Base-by-base conservation (phyloP, 2,329 filamentous ascomycete species). In the Colletotrichum sp. region DNA sequence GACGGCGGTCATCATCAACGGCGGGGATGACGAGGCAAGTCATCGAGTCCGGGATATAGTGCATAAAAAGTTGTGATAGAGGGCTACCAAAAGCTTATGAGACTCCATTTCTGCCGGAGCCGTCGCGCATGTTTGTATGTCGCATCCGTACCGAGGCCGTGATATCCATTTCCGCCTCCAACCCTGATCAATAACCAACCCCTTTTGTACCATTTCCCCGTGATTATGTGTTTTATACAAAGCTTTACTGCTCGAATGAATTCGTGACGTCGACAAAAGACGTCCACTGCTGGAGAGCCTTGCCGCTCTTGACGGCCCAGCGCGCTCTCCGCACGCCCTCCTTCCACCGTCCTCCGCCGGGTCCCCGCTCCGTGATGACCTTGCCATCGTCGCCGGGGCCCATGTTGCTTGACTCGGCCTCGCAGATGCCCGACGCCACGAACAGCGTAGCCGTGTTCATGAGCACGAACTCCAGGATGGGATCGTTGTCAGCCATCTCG, bases 381-480 rank as follows among this genome's bases (percentile, higher is more conserved):
- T 93, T 89, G 0, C 95, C 95, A 80, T 96, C 94, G 80, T 98
- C 95, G 1, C 93, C 95, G 63, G 89, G 87, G 1, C 95, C 95
- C 94, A 98, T 95, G 82, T 92, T 87, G 82, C 95, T 98, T 34
- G 89, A 90, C 74, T 98, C 94, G 1, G 94, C 92, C 78, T 99
- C 96, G 82, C 96, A 98, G 39, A 98, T 89, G 5, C 97, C 97
- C 3, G 95, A 94, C 5, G 94, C 91, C 0, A 98, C 96, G 69
- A 99, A 90, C 68, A 99, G 87, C 3, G 96, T 95, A 0, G 96
- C 96, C 3, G 96, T 95, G 82, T 99, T 99, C 86, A 99, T 94
- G 68, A 99, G 89, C 24, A 99, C 95, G 82, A 99, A 99, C 82
- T 98, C 94, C 77, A 98, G 85, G 69, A 99, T 95, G 0, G 97